Percentiles rank a stretch among this genome's conserved stretches.
phyloP scores from a whole-genome alignment of 1,139 yeast species.

The Debaryomyces coudertii region DNA sequence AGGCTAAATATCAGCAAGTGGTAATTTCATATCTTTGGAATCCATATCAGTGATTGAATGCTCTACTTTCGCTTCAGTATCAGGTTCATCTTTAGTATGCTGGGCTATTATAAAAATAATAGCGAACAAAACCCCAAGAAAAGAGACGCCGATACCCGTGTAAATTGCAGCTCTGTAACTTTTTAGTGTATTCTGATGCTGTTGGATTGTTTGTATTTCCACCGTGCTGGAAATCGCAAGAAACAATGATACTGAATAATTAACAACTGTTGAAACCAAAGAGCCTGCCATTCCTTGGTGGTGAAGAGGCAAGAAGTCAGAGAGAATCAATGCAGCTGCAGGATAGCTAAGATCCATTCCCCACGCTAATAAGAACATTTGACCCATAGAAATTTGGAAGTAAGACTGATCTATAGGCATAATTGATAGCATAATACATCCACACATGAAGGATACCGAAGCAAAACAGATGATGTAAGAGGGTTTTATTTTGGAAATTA shows the following conservation, averaged over 20 bases:
- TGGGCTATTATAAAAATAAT: conserved; percentile 34
- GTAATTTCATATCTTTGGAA: not conserved
- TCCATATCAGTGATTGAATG: not conserved
- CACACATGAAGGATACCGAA: conserved; percentile 49
- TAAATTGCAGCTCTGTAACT: conserved; percentile 51
- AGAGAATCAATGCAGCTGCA: conserved; percentile 54
- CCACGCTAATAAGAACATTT: conserved; percentile 52
- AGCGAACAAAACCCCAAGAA: conserved; percentile 35
- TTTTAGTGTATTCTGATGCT: conserved; percentile 25
- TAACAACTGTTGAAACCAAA: conserved; percentile 54
- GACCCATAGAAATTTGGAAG: conserved; percentile 50
- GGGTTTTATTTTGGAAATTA: conserved; percentile 47
- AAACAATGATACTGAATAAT: conserved; percentile 56
- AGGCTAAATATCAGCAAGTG: not conserved
- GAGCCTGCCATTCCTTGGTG: conserved; percentile 68
- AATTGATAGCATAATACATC: conserved; percentile 49
- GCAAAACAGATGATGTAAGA: conserved; percentile 48
- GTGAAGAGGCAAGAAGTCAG: conserved; percentile 51
- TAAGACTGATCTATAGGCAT: conserved; percentile 54
- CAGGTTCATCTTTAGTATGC: conserved; percentile 12
- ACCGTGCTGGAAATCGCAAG: conserved; percentile 56
- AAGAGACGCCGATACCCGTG: conserved; percentile 43
- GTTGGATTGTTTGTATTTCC: conserved; percentile 38
- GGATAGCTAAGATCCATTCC: conserved; percentile 66
- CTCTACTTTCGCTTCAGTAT: conserved; percentile 15